Evolutionary conservation across 2,329 filamentous ascomycete species (phyloP).

Genomic region (Leptographium flavum): DNA sequence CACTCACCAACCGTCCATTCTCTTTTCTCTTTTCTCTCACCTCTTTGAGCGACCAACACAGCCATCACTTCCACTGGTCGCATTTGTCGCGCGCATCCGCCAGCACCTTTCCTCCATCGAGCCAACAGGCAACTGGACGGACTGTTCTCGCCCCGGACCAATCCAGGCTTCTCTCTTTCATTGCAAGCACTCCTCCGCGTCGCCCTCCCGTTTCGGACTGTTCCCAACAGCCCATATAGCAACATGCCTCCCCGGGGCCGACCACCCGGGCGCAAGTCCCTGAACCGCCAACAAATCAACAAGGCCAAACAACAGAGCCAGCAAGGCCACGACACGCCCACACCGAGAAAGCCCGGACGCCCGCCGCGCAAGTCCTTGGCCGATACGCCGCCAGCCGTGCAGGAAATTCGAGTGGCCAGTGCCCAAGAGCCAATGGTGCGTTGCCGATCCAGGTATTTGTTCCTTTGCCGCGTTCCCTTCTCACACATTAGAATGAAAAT

Average conservation of each 20-base stretch:
- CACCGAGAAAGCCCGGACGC: neutral
- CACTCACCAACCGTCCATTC: neutral
- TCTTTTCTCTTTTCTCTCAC: neutral
- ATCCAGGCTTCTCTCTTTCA: neutral
- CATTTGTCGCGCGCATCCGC: neutral
- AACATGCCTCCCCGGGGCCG: conserved; percentile 9
- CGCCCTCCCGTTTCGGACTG: too few relatives aligned
- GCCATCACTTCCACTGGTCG: neutral
- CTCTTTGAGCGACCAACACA: neutral
- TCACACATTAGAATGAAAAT: neutral
- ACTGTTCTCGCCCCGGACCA: neutral
- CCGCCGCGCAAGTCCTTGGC: neutral
- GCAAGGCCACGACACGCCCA: too few relatives aligned
- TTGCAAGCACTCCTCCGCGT: too few relatives aligned
- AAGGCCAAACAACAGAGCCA: neutral
- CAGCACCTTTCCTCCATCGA: neutral
- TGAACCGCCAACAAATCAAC: neutral
- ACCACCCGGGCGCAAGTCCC: conserved; percentile 8
- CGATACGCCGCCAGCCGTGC: neutral
- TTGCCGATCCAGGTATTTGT: too few relatives aligned
- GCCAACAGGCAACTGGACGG: neutral
- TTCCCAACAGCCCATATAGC: neutral
- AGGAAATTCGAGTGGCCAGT: neutral
- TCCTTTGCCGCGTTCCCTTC: neutral
- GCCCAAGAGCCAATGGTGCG: neutral